Evolutionary conservation across 2,329 filamentous ascomycete species (phyloP).

Genomic region (Trematosphaeria pertusa): DNA sequence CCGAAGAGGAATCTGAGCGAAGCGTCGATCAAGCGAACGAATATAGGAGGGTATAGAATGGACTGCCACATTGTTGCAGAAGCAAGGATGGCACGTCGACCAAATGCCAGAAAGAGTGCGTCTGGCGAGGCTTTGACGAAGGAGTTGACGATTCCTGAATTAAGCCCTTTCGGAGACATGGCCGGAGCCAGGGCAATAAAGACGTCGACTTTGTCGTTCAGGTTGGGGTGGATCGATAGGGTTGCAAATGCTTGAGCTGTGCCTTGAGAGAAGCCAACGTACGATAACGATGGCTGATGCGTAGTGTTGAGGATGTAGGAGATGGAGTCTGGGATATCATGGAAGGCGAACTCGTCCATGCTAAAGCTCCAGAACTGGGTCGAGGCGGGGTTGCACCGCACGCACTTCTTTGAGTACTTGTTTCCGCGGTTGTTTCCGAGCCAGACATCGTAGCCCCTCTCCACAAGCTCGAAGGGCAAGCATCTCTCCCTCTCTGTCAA

Average conservation of each 20-base stretch:
- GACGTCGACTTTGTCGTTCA: slow-evolving; percentile 93
- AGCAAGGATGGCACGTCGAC: slow-evolving; percentile 86
- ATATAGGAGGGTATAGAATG: slow-evolving; percentile 92
- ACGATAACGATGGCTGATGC: slow-evolving; percentile 82
- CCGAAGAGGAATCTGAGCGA: slow-evolving; percentile 84
- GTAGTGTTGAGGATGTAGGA: slow-evolving; percentile 88
- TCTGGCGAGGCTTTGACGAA: slow-evolving; percentile 93
- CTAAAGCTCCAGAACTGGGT: slow-evolving; percentile 94
- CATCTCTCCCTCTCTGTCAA: slow-evolving; percentile 85
- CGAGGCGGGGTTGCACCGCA: slow-evolving; percentile 75
- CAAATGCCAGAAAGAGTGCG: slow-evolving; percentile 91
- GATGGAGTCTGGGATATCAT: slow-evolving; percentile 96
- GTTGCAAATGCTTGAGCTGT: slow-evolving; percentile 96
- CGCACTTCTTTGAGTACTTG: slow-evolving; percentile 97
- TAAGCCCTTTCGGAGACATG: slow-evolving; percentile 92
- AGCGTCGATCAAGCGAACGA: slow-evolving; percentile 84
- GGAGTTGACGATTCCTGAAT: slow-evolving; percentile 89
- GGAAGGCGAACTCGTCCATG: slow-evolving; percentile 97
- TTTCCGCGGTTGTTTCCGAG: slow-evolving; percentile 97
- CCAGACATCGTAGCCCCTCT: slow-evolving; percentile 96
- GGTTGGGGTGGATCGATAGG: slow-evolving; percentile 85
- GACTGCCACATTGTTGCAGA: slow-evolving; percentile 98
- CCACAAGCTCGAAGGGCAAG: slow-evolving; percentile 86
- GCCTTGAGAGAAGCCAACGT: slow-evolving; percentile 96
- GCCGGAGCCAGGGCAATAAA: slow-evolving; percentile 96